Evolutionary conservation across 2,329 filamentous ascomycete species (phyloP).

Genomic region (Fusarium proliferatum): DNA sequence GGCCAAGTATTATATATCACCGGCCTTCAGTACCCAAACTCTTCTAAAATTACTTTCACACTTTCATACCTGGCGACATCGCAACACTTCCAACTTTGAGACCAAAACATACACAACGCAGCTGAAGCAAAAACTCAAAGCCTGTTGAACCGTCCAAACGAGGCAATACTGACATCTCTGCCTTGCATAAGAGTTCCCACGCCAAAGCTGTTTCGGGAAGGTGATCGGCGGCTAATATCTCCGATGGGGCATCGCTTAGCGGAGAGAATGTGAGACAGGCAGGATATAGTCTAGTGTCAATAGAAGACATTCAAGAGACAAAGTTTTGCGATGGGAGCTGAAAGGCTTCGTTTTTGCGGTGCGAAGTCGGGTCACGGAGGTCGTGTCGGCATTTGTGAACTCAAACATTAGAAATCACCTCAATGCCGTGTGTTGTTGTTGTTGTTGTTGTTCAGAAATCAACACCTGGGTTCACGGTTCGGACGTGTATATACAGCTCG

Average conservation of each 20-base stretch:
- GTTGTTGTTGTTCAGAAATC: not conserved
- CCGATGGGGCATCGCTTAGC: not conserved
- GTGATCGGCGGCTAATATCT: not conserved
- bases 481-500: not conserved
- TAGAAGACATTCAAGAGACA: not conserved
- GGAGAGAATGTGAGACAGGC: not conserved
- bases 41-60: not conserved
- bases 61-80: not conserved
- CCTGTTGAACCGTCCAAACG: not conserved
- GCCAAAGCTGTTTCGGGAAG: not conserved
- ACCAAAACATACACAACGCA: not conserved
- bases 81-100: not conserved
- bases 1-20: not conserved
- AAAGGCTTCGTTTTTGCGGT: not conserved
- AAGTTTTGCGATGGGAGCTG: not conserved
- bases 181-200: not conserved
- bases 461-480: accelerated
- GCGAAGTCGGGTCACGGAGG: not conserved
- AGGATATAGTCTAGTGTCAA: not conserved
- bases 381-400: not conserved
- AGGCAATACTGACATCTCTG: not conserved
- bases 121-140: not conserved
- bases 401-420: not conserved
- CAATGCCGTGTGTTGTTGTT: not conserved
- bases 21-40: accelerated